Evolutionary conservation across 1,284 basidiomycete species (phyloP).

Genomic region (Rhodotorula glutinis): DNA sequence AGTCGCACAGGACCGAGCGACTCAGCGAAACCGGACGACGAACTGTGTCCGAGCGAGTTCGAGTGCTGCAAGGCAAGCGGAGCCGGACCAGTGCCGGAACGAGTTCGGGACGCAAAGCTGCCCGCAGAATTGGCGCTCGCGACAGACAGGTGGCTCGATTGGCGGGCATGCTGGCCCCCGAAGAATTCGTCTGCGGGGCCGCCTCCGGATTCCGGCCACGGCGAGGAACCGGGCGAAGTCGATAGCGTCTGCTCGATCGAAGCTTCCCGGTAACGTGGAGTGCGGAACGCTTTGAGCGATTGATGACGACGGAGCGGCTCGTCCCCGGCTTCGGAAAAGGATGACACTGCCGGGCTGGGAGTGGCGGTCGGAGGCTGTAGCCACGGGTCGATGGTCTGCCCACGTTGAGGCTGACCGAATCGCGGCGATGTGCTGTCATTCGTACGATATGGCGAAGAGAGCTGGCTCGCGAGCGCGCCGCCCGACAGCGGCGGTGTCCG

Average conservation of each 20-base stretch:
- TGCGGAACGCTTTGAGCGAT: slow-evolving; percentile 24
- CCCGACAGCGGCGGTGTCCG: slow-evolving; percentile 26
- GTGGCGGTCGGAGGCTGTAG: slow-evolving; percentile 12
- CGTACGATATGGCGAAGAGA: slow-evolving; percentile 11
- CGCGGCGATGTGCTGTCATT: slow-evolving; percentile 12
- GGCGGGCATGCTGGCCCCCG: slow-evolving; percentile 1
- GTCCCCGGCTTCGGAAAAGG: slow-evolving; percentile 5
- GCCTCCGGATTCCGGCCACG: no score
- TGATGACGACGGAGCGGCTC: slow-evolving; percentile 33
- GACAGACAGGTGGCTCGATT: slow-evolving; percentile 9
- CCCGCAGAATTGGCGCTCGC: not conserved
- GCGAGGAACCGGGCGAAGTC: slow-evolving; percentile 14
- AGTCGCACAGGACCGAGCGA: slow-evolving; percentile 13
- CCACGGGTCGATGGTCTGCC: slow-evolving; percentile 23
- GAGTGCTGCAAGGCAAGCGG: slow-evolving; percentile 27
- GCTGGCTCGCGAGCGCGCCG: slow-evolving; percentile 17
- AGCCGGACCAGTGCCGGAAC: slow-evolving; percentile 28
- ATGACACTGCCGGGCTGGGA: not conserved
- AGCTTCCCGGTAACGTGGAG: slow-evolving; percentile 12
- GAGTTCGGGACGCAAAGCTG: slow-evolving; percentile 23
- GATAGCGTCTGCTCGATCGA: slow-evolving; percentile 19
- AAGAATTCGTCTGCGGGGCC: not conserved
- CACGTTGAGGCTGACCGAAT: slow-evolving; percentile 6
- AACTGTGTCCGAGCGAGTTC: slow-evolving; percentile 24
- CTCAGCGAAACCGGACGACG: not conserved